Evolutionary conservation across 2,329 filamentous ascomycete species (phyloP), one percentile per base, ranked within the genome.

Genomic region (Fusarium euwallaceae): DNA sequence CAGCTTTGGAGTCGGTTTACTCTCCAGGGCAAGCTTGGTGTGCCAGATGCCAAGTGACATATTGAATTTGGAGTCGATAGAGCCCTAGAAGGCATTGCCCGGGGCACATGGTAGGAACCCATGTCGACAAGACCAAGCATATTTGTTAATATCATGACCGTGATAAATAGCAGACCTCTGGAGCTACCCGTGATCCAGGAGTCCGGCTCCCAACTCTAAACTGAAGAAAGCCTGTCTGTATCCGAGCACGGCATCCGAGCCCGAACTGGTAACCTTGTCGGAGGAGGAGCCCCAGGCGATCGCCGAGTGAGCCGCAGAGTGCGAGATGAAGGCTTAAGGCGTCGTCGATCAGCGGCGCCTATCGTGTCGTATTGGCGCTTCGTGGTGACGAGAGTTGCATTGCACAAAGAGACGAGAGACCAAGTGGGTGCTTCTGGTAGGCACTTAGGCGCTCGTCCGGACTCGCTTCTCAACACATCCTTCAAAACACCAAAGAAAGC

Each of bases 371-470:
- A 64, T 56, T 36, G 58, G 32, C 60, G 61, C 61, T 53, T 45
- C 29, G 17, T 24, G 39, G 51, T 14, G 39, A 34, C 32, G 34
- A 22, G 37, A 34, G 32, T 67, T 43, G 39, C 41, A 39, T 58
- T 62, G 55, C 34, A 24, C 22, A 58, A 17, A 61, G 17, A 39
- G 53, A 27, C 20, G 17, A 39, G 43, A 27, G 20, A 41, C 45
- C 16, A 53, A 41, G 59, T 36, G 41, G 24, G 17, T 58, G n/a
- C 61, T 27, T 55, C 43, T 66, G 22, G 34, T 11, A 37, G 29
- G 24, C 20, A 69, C 51, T 53, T 60, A 11, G 62, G 59, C 69
- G 69, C 61, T 67, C 69, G 37, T 29, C 58, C 27, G 58, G 32
- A 67, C 41, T 39, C 41, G 48, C 41, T 29, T 69, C 32, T 53